A percentile compares a stretch with the other conserved stretches of the same genome.
Evolutionary conservation across 331 rosid species (phyloP).

Genomic region (Arachis monticola): DNA sequence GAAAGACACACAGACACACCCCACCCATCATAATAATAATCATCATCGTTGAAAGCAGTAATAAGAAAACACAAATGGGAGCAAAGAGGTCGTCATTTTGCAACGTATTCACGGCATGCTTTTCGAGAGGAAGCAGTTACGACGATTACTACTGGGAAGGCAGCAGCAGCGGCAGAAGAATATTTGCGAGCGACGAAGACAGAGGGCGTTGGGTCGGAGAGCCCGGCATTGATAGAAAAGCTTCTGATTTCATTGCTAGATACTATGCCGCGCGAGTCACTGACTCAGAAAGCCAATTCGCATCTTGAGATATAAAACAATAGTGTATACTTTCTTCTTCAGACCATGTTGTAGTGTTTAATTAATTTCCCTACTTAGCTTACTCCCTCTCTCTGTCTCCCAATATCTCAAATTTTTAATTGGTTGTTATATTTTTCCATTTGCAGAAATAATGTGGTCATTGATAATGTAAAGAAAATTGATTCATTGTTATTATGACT

Average conservation of each 20-base stretch:
- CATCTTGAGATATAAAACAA: conserved; percentile 31
- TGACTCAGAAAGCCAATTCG: conserved; percentile 47
- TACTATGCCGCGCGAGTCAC: conserved; percentile 65
- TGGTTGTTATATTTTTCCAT: conserved; percentile 16
- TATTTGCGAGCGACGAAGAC: conserved; percentile 77
- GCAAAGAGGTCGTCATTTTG: conserved; percentile 53
- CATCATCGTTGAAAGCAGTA: neutral
- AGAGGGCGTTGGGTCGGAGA: conserved; percentile 68
- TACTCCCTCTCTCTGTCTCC: neutral
- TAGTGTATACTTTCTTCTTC: neutral
- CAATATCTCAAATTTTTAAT: neutral
- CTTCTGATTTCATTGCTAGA: conserved; percentile 72
- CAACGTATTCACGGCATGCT: conserved; percentile 63
- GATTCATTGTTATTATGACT: neutral
- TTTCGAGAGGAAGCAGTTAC: conserved; percentile 52
- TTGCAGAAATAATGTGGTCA: conserved; percentile 27
- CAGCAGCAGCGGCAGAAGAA: conserved; percentile 50
- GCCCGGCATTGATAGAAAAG: conserved; percentile 83
- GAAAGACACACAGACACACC: neutral
- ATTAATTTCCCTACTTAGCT: neutral
- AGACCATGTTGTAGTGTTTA: neutral
- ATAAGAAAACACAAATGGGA: conserved; percentile 43
- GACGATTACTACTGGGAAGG: conserved; percentile 63
- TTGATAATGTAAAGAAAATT: conserved; percentile 28
- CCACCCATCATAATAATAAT: neutral